A percentile compares a stretch with the other conserved stretches of the same genome.
phyloP scores from a whole-genome alignment of 306 rosid genomes.

The Prunus davidiana region DNA sequence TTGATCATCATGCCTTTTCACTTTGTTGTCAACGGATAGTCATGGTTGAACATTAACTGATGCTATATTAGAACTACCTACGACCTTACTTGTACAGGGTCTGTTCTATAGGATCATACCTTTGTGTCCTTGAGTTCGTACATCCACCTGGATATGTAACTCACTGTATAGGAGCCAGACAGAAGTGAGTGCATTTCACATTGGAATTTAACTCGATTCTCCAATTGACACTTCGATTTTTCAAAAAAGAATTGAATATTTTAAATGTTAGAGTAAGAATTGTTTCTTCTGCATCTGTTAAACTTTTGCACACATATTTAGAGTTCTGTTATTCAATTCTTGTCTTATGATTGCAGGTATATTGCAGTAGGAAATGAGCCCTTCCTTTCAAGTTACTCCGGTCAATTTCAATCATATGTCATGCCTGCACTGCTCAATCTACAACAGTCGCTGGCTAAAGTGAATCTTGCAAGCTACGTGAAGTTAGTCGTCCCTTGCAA shows the following conservation, averaged over 20 bases:
- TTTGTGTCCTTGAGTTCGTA: no score
- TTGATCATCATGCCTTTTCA: no score
- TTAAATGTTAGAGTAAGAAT: not conserved
- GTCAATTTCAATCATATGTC: constrained; percentile 68
- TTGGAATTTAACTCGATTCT: no score
- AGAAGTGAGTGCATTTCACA: no score
- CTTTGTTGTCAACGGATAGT: not conserved
- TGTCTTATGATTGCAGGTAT: constrained; percentile 51
- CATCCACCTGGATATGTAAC: no score
- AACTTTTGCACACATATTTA: not conserved
- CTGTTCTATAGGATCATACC: no score
- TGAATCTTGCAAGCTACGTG: constrained; percentile 76
- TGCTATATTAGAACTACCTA: not conserved
- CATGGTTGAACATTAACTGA: not conserved
- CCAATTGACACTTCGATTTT: not conserved
- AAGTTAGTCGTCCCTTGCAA: constrained; percentile 96
- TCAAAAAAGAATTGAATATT: not conserved
- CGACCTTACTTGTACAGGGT: no score
- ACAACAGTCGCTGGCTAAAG: constrained; percentile 81
- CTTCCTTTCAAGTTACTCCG: constrained; percentile 75
- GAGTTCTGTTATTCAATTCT: constrained; percentile 12
- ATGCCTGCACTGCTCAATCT: constrained; percentile 73
- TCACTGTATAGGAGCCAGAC: no score
- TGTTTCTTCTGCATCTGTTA: not conserved
- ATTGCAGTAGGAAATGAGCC: constrained; percentile 97